Evolutionary conservation across 1,139 yeast species (phyloP).

Genomic region (Casaregolazyma suthepensis): DNA sequence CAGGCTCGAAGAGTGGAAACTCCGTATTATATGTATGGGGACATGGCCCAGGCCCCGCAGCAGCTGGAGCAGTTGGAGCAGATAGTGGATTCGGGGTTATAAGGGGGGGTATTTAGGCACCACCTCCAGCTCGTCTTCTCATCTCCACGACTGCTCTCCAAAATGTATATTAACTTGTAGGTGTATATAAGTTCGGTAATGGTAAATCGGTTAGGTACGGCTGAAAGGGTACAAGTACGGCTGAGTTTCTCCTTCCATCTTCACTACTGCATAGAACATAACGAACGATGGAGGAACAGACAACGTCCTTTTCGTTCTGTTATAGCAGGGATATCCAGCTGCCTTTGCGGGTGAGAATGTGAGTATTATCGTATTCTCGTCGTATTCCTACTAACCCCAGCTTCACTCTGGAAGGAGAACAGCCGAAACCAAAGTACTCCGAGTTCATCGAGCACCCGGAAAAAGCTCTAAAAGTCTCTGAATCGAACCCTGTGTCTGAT

Average conservation of each 20-base stretch:
- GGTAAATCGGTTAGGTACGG: background rate
- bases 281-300: conserved; percentile 4
- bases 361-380: conserved; percentile 11
- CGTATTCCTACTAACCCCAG: conserved; percentile 14
- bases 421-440: conserved; percentile 45
- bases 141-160: too few relatives aligned
- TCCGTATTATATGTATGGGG: background rate
- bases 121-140: background rate
- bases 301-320: conserved; percentile 54
- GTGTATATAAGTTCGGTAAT: background rate
- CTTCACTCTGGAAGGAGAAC: conserved; percentile 44
- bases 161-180: conserved; percentile 1
- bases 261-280: background rate
- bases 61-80: background rate
- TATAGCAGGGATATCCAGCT: conserved; percentile 64
- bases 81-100: background rate
- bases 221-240: background rate
- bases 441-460: conserved; percentile 51
- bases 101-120: background rate
- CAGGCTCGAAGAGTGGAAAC: conserved; percentile 2
- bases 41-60: background rate
- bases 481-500: conserved; percentile 34
- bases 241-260: background rate
- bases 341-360: conserved; percentile 48
- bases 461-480: conserved; percentile 19